Evolutionary conservation across 2,329 filamentous ascomycete genomes (phyloP).

Genomic region (Alternaria arbusti): DNA sequence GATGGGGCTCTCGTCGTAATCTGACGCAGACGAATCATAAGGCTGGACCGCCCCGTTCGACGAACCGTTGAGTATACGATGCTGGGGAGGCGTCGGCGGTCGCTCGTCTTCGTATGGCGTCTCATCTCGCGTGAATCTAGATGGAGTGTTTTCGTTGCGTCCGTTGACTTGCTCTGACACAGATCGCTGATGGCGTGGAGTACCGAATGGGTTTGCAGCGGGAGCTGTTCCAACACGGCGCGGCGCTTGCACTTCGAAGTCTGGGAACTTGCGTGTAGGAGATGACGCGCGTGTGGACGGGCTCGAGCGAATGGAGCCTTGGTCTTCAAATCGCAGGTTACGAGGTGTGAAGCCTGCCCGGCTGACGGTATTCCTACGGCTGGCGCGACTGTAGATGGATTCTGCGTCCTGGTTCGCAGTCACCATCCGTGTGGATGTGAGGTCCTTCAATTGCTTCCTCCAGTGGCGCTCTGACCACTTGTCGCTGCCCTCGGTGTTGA

Average conservation of each 20-base stretch:
- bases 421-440: constrained; percentile 80
- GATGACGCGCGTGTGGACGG: constrained; percentile 54
- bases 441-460: constrained; percentile 86
- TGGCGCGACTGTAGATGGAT: constrained; percentile 48
- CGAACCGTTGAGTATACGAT: constrained; percentile 34
- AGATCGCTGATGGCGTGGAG: constrained; percentile 55
- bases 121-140: constrained; percentile 48
- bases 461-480: constrained; percentile 87
- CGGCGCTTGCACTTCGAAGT: constrained; percentile 36
- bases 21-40: constrained; percentile 38
- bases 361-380: constrained; percentile 53
- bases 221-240: constrained; percentile 55
- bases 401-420: constrained; percentile 30
- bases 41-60: constrained; percentile 28
- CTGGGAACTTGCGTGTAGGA: constrained; percentile 40
- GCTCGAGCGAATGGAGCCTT: constrained; percentile 50
- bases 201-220: constrained; percentile 28
- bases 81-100: constrained; percentile 52
- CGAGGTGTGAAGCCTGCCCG: constrained; percentile 49
- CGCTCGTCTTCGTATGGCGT: constrained; percentile 39
- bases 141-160: constrained; percentile 50
- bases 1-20: constrained; percentile 38
- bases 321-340: constrained; percentile 53
- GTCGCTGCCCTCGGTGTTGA: constrained; percentile 77
- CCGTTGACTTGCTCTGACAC: constrained; percentile 55